Conservation (phyloP, 2,329 filamentous ascomycete genomes). For the Aspergillus amoenus region DNA sequence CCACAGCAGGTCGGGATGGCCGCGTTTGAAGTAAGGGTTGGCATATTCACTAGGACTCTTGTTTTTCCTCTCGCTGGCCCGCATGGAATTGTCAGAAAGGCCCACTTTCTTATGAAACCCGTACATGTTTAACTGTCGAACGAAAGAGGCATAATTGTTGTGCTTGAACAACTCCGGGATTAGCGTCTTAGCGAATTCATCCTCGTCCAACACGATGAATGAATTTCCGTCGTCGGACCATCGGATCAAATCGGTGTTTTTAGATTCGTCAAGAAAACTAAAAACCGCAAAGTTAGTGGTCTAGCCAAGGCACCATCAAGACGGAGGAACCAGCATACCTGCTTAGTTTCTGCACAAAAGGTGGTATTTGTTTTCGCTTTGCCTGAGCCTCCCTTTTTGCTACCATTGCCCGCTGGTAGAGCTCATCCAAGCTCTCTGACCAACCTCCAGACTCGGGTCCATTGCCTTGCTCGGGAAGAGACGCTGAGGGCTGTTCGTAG, state of each 20-base stretch:
- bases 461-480: conserved; percentile 29
- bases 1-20: conserved; percentile 90
- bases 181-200: conserved; percentile 74
- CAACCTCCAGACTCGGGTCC: conserved; percentile 40
- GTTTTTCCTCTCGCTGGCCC: conserved; percentile 92
- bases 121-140: conserved; percentile 69
- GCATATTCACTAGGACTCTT: conserved; percentile 98
- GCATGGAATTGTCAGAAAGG: conserved; percentile 95
- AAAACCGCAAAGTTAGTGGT: conserved; percentile 15
- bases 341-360: conserved; percentile 96
- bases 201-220: conserved; percentile 94
- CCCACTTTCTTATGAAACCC: conserved; percentile 72
- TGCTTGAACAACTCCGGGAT: conserved; percentile 77
- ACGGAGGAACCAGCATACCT: conserved; percentile 63
- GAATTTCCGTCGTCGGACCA: conserved; percentile 97
- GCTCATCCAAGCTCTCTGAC: conserved; percentile 68
- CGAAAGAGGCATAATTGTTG: conserved; percentile 77
- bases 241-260: conserved; percentile 90
- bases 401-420: conserved; percentile 75
- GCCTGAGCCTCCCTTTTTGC: conserved; percentile 85
- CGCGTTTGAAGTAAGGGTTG: conserved; percentile 92
- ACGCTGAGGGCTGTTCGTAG: conserved; percentile 37
- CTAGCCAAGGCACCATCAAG: neutral
- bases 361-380: conserved; percentile 93
- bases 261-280: conserved; percentile 89